These are phyloP conservation scores for Xerocomellus amylosporus DNA, from an alignment of 768 basidiomycete species.

Conservation along the genomic window DNA sequence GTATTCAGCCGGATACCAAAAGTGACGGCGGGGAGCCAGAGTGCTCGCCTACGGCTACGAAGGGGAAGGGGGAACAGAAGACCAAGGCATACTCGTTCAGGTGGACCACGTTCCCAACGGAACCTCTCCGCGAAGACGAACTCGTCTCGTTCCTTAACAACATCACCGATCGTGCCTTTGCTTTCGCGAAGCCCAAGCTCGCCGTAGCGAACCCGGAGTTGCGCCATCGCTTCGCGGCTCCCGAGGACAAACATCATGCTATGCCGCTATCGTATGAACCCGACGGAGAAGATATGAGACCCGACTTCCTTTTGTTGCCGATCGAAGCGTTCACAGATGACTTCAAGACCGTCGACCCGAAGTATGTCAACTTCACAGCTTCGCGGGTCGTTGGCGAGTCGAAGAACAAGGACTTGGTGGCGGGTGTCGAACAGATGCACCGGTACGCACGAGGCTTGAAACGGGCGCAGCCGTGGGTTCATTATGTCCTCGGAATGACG, in stretches of 20 bases:
- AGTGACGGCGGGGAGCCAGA: background rate
- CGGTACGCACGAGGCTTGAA: constrained; percentile 2
- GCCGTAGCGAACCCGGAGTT: background rate
- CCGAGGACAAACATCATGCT: background rate
- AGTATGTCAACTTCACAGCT: background rate
- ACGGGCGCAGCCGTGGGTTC: constrained; percentile 5
- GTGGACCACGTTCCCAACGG: constrained; percentile 1
- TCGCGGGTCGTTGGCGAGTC: constrained; percentile 8
- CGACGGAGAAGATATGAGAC: constrained; percentile 7
- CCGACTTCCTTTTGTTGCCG: constrained; percentile 15
- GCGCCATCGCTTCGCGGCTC: constrained; percentile 7
- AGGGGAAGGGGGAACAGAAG: background rate
- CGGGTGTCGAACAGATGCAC: background rate
- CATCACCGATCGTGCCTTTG: constrained; percentile 8
- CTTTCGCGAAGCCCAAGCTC: background rate
- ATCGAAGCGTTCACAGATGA: constrained; percentile 5
- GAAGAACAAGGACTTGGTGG: background rate
- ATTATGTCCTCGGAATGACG: constrained; percentile 1
- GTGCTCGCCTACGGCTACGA: background rate
- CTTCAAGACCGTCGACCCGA: background rate
- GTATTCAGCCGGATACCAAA: background rate
- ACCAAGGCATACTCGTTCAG: background rate
- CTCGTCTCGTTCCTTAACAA: constrained; percentile 9
- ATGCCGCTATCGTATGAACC: constrained; percentile 8
- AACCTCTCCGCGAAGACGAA: background rate